Percentiles rank a stretch among this genome's conserved stretches.
Conservation (phyloP, 2,329 filamentous ascomycete genomes). For the Acrodontium crateriforme region DNA sequence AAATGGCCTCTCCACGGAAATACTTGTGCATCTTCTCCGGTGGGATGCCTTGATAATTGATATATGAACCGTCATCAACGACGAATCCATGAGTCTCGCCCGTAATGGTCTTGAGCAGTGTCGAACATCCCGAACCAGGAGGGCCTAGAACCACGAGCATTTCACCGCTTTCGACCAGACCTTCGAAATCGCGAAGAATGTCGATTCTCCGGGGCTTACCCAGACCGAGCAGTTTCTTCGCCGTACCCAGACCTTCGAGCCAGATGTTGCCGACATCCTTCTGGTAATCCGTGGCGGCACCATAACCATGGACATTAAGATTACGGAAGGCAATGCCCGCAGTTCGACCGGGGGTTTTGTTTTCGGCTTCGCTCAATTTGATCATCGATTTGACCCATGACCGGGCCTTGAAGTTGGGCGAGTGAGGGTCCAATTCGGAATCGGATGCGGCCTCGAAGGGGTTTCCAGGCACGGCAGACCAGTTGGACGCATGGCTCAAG, state of each 20-base stretch:
- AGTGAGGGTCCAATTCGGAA: conserved; percentile 32
- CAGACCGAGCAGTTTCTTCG: conserved; percentile 21
- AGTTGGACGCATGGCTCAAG: conserved; percentile 26
- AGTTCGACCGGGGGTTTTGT: conserved; percentile 28
- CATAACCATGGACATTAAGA: conserved; percentile 36
- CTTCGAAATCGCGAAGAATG: conserved; percentile 55
- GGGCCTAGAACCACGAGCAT: conserved; percentile 65
- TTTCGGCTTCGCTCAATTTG: conserved; percentile 30
- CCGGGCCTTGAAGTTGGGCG: conserved; percentile 33
- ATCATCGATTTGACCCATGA: conserved; percentile 38
- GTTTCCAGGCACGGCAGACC: conserved; percentile 24
- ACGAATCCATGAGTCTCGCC: conserved; percentile 72
- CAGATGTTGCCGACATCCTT: conserved; percentile 36
- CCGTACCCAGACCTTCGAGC: conserved; percentile 26
- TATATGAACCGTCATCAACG: conserved; percentile 53
- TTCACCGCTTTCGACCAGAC: conserved; percentile 55
- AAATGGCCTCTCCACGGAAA: conserved; percentile 76
- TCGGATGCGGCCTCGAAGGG: conserved; percentile 27
- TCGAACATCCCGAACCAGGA: conserved; percentile 59
- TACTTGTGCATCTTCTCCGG: conserved; percentile 61
- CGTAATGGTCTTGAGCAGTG: conserved; percentile 70
- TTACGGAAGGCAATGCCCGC: conserved; percentile 34
- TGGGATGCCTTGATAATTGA: conserved; percentile 71
- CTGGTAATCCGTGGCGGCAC: conserved; percentile 36
- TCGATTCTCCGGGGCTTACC: conserved; percentile 30